Evolutionary conservation across 225 moss, liverwort and hornwort species (phyloP), one percentile per base, ranked within the genome.

Genomic region (Pseudisothecium myosuroides): DNA sequence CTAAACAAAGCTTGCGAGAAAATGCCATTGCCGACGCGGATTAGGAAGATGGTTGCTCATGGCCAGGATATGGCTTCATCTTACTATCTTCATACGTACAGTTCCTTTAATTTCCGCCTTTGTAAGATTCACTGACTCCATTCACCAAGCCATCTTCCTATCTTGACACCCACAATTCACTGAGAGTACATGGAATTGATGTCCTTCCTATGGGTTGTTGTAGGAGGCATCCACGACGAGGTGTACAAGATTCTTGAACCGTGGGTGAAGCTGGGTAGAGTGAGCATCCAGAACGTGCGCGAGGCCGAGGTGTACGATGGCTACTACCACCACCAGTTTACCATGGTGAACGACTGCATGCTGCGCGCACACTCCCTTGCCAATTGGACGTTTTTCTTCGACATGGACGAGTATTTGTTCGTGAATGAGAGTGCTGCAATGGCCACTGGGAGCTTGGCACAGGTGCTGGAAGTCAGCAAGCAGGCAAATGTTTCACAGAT

Each of bases 381-480:
- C 19, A 91, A 89, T 21, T 92, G 92, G 92, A 88, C 89, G 0
- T 90, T 93, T 86, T 91, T 93, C 91, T 93, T 93, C 14, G 90
- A 93, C 58, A 10, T 93, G 29, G 91, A 94, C 16, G 89, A 94
- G 84, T 94, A 88, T 32, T 22, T 92, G 82, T 87, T 47, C 1
- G 32, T 89, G 23, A 43, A 87, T 27, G 34, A 11, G 6, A 85
- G 39, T 5, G 9, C 23, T 3, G 8, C 22, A 5, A 23, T 5
- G 7, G 29, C 3, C 3, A 3, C 10, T 10, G 5, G 21, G 14
- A 55, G 22, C 65, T 65, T 86, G 41, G 78, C 54, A 3, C 55
- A 78, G 7, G 11, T 75, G 9, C 4, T 86, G n/a, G 50, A 76
- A 14, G 14, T 2, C 14, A 11, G 2, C n/a, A 61, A 47, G 63